A percentile compares a stretch with the other conserved stretches of the same genome.
Evolutionary conservation across 75 land plant species (phyloP).

Genomic region (Cunninghamia lanceolata): DNA sequence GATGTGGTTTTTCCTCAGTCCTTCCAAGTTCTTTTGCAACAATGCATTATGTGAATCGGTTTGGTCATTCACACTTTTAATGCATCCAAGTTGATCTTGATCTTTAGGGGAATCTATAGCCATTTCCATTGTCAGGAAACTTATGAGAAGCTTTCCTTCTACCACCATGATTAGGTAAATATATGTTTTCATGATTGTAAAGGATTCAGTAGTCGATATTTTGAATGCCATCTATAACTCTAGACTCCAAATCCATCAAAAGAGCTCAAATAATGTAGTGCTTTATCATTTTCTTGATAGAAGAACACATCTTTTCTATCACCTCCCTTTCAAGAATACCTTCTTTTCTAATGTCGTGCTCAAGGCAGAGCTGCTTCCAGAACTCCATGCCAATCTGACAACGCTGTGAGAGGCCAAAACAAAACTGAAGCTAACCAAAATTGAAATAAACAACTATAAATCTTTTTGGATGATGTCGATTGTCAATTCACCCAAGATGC

Average conservation of each 20-base stretch:
- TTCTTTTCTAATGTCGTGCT: constrained; percentile 98
- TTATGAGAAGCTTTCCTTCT: constrained; percentile 45
- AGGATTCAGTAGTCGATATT: too few species aligned
- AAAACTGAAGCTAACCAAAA: too few species aligned
- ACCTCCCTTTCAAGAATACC: constrained; percentile 99
- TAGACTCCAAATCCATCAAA: too few species aligned
- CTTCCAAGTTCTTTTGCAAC: constrained; percentile 22
- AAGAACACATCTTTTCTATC: constrained; percentile 98
- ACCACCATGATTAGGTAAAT: too few species aligned
- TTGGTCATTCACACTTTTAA: constrained; percentile 29
- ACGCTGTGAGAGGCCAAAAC: too few species aligned
- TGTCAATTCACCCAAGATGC: too few species aligned
- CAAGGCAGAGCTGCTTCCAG: too few species aligned
- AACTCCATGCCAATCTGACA: too few species aligned
- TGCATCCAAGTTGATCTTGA: constrained; percentile 50
- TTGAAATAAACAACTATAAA: too few species aligned
- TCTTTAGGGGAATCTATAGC: constrained; percentile 26
- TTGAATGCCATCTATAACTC: too few species aligned
- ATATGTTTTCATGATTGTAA: too few species aligned
- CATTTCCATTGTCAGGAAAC: constrained; percentile 48
- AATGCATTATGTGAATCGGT: constrained; percentile 24
- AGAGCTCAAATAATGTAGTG: constrained; percentile 90
- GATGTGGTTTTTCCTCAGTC: constrained; percentile 13
- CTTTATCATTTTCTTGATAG: constrained; percentile 86
- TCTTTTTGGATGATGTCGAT: too few species aligned